phyloP scores from a whole-genome alignment of 2,329 filamentous ascomycete genomes.

The Fusarium sp. region DNA sequence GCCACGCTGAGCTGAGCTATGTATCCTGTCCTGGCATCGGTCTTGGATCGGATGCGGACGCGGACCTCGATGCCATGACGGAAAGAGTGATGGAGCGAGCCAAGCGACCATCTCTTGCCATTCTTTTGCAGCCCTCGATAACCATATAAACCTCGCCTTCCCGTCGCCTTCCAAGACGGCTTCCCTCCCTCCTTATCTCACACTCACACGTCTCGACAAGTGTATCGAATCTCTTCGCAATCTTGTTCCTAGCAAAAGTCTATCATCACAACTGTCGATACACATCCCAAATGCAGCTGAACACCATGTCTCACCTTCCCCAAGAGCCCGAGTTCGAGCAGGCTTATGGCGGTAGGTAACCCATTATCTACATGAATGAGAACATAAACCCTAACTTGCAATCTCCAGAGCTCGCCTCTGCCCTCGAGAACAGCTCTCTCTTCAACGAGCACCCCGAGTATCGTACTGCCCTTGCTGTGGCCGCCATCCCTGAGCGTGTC shows the following conservation, averaged over 20 bases:
- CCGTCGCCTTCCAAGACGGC: constrained; percentile 6
- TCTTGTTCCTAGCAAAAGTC: neutral
- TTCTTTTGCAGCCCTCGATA: constrained; percentile 1
- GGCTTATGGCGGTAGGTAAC: constrained; percentile 85
- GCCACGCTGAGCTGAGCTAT: neutral
- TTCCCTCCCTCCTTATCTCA: constrained; percentile 5
- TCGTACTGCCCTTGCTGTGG: constrained; percentile 87
- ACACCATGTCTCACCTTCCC: constrained; percentile 82
- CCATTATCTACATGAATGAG: neutral
- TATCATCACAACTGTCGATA: constrained; percentile 15
- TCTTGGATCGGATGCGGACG: constrained; percentile 22
- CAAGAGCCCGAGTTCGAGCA: constrained; percentile 98
- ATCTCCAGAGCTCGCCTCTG: constrained; percentile 84
- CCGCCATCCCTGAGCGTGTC: constrained; percentile 90
- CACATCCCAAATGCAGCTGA: constrained; percentile 33
- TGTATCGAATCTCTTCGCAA: constrained; percentile 9
- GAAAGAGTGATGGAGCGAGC: constrained; percentile 19
- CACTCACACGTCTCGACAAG: neutral
- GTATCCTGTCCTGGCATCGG: constrained; percentile 4
- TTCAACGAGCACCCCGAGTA: constrained; percentile 96
- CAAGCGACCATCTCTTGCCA: constrained; percentile 12
- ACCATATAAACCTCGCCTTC: constrained; percentile 35
- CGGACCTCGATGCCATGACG: constrained; percentile 15
- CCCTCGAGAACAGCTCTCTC: constrained; percentile 91
- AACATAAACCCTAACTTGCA: constrained; percentile 5